phyloP scores from a whole-genome alignment of 192 early-diverging fungal species.

The Pecoramyces ruminantium region DNA sequence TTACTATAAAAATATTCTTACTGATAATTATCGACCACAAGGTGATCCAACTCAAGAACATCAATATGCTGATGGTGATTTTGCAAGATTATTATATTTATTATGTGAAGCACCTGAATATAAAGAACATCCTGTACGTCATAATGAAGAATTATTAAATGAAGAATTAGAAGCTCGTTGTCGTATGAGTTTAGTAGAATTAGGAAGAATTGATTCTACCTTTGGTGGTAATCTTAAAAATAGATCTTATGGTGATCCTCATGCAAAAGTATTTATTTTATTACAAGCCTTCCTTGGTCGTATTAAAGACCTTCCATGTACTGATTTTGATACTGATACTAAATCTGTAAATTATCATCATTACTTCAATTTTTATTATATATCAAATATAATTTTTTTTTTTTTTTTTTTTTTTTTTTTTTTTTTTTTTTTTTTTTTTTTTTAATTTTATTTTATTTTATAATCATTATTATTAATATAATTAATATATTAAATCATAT shows the following conservation, averaged over 20 bases:
- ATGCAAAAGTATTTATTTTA: conserved; percentile 78
- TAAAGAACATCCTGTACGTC: conserved; percentile 78
- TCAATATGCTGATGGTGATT: conserved; percentile 14
- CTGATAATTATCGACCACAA: conserved; percentile 17
- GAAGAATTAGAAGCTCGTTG: conserved; percentile 56
- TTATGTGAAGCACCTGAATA: conserved; percentile 75
- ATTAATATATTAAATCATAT: too few relatives aligned
- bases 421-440: too few relatives aligned
- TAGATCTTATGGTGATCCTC: conserved; percentile 63
- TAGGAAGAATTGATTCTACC: neutral
- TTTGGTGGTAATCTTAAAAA: conserved; percentile 12
- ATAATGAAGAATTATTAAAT: conserved; percentile 88
- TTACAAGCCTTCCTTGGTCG: conserved; percentile 79
- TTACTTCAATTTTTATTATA: too few relatives aligned
- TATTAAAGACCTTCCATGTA: conserved; percentile 47
- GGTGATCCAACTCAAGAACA: conserved; percentile 5
- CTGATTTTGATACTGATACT: conserved; percentile 85
- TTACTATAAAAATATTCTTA: conserved; percentile 41
- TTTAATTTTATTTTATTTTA: too few relatives aligned
- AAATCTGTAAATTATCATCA: neutral
- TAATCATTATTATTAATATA: too few relatives aligned
- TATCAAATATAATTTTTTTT: too few relatives aligned
- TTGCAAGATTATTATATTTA: conserved; percentile 51
- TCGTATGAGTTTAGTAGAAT: conserved; percentile 31
- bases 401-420: too few relatives aligned